Evolutionary conservation across 345 rosid species (phyloP).

Genomic region (Lepidium africanum): DNA sequence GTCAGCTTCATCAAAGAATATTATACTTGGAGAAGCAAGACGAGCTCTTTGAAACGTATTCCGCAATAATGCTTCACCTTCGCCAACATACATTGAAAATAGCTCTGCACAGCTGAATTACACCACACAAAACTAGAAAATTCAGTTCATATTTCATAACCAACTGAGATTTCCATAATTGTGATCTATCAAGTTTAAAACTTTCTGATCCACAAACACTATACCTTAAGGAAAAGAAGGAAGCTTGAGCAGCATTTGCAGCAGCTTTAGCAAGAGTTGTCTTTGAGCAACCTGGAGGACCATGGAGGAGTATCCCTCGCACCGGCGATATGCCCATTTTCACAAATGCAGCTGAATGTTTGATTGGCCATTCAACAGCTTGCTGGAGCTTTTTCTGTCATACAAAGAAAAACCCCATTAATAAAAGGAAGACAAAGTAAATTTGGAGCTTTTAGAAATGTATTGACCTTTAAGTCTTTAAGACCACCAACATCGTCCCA

Average conservation of each 20-base stretch:
- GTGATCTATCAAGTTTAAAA: not conserved
- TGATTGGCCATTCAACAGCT: constrained; percentile 97
- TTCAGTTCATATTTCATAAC: not conserved
- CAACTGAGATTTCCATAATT: not conserved
- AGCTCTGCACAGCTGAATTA: constrained; percentile 80
- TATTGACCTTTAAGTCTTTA: constrained; percentile 49
- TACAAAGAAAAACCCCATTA: not conserved
- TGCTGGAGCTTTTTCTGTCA: constrained; percentile 78
- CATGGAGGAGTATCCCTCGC: constrained; percentile 85
- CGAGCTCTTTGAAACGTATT: constrained; percentile 86
- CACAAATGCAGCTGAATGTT: constrained; percentile 58
- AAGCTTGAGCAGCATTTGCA: constrained; percentile 86
- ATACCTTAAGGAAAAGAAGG: constrained; percentile 85
- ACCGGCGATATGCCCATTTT: constrained; percentile 77
- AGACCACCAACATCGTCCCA: constrained; percentile 97
- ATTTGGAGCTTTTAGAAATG: not conserved
- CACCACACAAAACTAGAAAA: not conserved
- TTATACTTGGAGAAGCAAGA: constrained; percentile 88
- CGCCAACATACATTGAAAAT: constrained; percentile 96
- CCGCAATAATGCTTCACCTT: constrained; percentile 89
- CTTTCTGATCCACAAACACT: not conserved
- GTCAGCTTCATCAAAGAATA: constrained; percentile 94
- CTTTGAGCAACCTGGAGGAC: constrained; percentile 99
- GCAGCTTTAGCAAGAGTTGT: constrained; percentile 98
- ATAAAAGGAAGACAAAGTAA: not conserved